phyloP scores from a whole-genome alignment of 192 early-diverging fungal genomes.

The Backusella macrospora region DNA sequence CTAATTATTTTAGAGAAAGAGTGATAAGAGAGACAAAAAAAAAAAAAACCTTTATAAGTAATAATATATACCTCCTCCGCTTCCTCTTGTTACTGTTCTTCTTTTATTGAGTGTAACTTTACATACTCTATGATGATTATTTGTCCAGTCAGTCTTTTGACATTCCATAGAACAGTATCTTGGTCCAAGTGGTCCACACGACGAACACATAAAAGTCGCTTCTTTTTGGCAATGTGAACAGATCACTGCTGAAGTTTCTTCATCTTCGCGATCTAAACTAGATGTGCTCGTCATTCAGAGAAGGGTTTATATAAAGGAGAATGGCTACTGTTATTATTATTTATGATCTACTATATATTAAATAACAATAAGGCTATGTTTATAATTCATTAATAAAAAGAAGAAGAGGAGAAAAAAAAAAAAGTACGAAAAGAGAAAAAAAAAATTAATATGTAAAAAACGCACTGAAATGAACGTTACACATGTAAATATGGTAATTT shows the following conservation, averaged over 20 bases:
- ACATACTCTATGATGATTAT: conserved; percentile 52
- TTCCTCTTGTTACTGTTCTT: conserved; percentile 12
- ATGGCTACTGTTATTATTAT: no score
- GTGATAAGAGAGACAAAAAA: no score
- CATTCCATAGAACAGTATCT: conserved; percentile 66
- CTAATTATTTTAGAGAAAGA: no score
- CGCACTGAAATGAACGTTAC: no score
- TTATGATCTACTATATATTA: no score
- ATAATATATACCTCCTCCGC: background rate
- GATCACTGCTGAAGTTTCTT: background rate
- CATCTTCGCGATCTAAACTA: conserved; percentile 9
- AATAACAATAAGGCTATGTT: no score
- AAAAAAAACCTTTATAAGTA: no score
- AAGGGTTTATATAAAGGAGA: background rate
- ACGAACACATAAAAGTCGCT: conserved; percentile 42
- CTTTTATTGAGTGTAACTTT: conserved; percentile 32
- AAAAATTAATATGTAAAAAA: no score
- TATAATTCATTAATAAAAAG: no score
- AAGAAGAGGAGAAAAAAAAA: no score
- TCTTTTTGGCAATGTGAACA: conserved; percentile 30
- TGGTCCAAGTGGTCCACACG: conserved; percentile 38
- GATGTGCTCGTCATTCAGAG: conserved; percentile 8
- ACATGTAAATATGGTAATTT: no score
- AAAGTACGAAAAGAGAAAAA: no score
- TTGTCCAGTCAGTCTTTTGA: conserved; percentile 59